phyloP scores from a whole-genome alignment of 2,329 filamentous ascomycete species.

The Diplodia sapinea region DNA sequence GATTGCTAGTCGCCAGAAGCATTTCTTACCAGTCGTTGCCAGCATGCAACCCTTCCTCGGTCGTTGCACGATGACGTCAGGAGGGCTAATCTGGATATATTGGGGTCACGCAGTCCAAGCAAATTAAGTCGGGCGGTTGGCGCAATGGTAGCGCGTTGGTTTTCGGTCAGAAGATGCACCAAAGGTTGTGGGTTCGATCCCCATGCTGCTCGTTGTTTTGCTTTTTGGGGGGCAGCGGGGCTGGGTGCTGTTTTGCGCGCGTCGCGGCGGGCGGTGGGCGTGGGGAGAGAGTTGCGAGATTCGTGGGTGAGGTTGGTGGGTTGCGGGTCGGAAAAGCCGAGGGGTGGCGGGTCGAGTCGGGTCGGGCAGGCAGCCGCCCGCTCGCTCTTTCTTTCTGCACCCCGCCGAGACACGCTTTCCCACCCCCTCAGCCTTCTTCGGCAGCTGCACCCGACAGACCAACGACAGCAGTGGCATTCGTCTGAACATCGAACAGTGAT shows the following conservation, averaged over 20 bases:
- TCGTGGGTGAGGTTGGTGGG: neutral
- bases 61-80: constrained; percentile 4
- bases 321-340: constrained; percentile 17
- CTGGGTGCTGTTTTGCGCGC: constrained; percentile 7
- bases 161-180: constrained; percentile 36
- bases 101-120: accelerated
- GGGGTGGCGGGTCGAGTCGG: neutral
- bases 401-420: neutral
- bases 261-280: neutral
- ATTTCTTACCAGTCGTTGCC: neutral
- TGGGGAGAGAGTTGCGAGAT: neutral
- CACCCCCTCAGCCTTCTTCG: neutral
- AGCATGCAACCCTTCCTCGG: neutral
- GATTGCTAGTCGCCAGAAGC: neutral
- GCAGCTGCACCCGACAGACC: neutral
- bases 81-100: neutral
- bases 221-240: neutral
- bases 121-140: constrained; percentile 32
- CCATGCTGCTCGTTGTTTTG: constrained; percentile 34
- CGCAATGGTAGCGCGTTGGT: constrained; percentile 40
- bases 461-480: neutral
- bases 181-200: constrained; percentile 40
- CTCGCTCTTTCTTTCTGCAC: constrained; percentile 14
- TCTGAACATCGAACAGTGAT: constrained; percentile 22
- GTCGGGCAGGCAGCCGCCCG: neutral